Evolutionary conservation across 148 eudicot species (phyloP), one percentile per base, ranked within the genome.

Genomic region (Amaranthus cruentus): DNA sequence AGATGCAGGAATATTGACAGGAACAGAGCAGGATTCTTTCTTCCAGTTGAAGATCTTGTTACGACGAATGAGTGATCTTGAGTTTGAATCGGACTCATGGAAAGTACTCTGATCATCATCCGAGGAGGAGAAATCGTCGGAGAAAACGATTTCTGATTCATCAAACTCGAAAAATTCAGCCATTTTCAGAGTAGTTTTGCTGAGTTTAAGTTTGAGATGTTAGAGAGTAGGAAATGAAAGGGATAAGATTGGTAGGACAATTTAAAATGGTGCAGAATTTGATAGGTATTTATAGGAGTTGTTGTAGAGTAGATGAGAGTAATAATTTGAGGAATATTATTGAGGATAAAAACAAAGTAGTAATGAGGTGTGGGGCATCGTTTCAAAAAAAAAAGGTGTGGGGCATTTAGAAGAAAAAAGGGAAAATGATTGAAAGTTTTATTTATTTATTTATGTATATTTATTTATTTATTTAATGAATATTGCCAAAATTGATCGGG

Each of bases 141-240:
- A 80, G 72, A 91, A 87, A 18, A 87, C 56, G 5, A 88, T 75
- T 0, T 88, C 91, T 3, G 92, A 88, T 79, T 88, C 92, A 58
- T 84, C 81, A 73, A 88, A 87, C 43, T 91, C 91, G 70, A 84
- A 66, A 38, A 66, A 48, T 9, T 66, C 69, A 3, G 42, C 14
- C 69, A 66, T 66, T 15, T 60, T 60, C 3, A 6, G 15, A 56
- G 4, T 56, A 6, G 18, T 28, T 58, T 58, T 58, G 15, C 0
- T 58, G 7, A 28, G 38, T 28, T 28, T 28, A 28, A 28, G 38
- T 28, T 28, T 28, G 38, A 28, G 38, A 28, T 0, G 42, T 11
- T 21, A 12, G 53, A 21, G 46, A 9, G 14, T 38, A 38, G 0
- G 14, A 4, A 9, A 8, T 28, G 38, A 28, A 28, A 28, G 38